phyloP scores from a whole-genome alignment of 495 filamentous ascomycete species.

The Apiosordaria backusii region DNA sequence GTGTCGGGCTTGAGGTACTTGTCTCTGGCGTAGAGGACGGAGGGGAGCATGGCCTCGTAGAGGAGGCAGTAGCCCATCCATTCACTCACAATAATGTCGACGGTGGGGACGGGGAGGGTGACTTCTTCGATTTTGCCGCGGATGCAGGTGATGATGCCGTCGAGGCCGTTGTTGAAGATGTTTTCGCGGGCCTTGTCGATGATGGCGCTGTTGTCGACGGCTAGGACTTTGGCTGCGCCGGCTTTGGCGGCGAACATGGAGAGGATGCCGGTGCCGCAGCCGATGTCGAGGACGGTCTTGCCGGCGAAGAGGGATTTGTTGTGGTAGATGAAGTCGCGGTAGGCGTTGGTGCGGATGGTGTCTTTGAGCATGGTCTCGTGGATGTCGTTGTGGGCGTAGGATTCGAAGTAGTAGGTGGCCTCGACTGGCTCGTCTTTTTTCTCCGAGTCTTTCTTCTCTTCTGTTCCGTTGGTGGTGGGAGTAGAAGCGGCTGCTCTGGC shows the following conservation, averaged over 20 bases:
- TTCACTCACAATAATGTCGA: slow-evolving; percentile 98
- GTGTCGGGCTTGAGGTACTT: slow-evolving; percentile 71
- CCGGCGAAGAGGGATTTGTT: slow-evolving; percentile 96
- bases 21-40: slow-evolving; percentile 91
- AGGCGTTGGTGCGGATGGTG: slow-evolving; percentile 88
- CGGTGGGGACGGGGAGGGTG: slow-evolving; percentile 75
- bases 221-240: slow-evolving; percentile 90
- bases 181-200: slow-evolving; percentile 93
- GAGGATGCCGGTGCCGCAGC: slow-evolving; percentile 82
- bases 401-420: slow-evolving; percentile 73
- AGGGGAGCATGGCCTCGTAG: slow-evolving; percentile 98
- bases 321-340: slow-evolving; percentile 96
- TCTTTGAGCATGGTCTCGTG: slow-evolving; percentile 96
- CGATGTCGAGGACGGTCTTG: slow-evolving; percentile 96
- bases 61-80: slow-evolving; percentile 99
- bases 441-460: slow-evolving; percentile 30
- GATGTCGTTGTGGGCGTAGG: slow-evolving; percentile 78
- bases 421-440: slow-evolving; percentile 55
- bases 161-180: slow-evolving; percentile 78
- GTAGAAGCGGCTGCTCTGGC: slow-evolving; percentile 11
- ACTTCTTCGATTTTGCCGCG: slow-evolving; percentile 98
- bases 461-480: slow-evolving; percentile 6
- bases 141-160: slow-evolving; percentile 79
- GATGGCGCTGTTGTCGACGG: slow-evolving; percentile 96
- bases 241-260: slow-evolving; percentile 93